These are phyloP conservation scores for Sporisorium scitamineum DNA, from an alignment of 1,284 basidiomycete genomes.

Conservation along the genomic window DNA sequence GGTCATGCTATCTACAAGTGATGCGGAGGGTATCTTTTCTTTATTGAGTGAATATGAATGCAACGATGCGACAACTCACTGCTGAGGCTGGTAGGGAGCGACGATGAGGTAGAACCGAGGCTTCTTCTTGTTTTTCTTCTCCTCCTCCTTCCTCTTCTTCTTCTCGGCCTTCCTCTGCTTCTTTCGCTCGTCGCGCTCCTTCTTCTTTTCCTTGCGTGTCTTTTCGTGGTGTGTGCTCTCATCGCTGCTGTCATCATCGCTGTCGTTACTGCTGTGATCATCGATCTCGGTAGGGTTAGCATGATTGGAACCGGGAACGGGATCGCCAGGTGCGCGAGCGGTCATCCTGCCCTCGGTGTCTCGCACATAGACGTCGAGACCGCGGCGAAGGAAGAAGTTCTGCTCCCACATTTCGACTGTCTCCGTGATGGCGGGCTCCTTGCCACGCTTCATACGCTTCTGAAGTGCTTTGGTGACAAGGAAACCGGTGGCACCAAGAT, in stretches of 20 bases:
- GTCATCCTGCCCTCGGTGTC: constrained; percentile 17
- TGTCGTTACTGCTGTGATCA: neutral
- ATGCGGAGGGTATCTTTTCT: no score
- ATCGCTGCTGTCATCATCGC: constrained; percentile 14
- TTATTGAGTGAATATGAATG: neutral
- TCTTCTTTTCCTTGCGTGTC: constrained; percentile 5
- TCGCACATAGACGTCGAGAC: constrained; percentile 29
- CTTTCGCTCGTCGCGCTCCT: constrained; percentile 10
- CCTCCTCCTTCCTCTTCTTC: constrained; percentile 11
- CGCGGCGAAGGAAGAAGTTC: constrained; percentile 22
- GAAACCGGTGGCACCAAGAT: constrained; percentile 19
- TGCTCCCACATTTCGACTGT: constrained; percentile 27
- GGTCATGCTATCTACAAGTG: neutral
- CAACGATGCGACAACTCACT: neutral
- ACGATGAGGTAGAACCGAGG: constrained; percentile 12
- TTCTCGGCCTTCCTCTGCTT: constrained; percentile 9
- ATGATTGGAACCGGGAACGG: neutral
- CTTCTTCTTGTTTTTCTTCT: constrained; percentile 19
- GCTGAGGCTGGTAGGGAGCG: constrained; percentile 1
- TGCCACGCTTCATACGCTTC: constrained; percentile 17
- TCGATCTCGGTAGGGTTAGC: neutral
- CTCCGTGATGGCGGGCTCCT: constrained; percentile 16
- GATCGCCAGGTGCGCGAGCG: neutral
- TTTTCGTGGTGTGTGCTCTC: neutral
- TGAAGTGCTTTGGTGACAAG: constrained; percentile 26